phyloP scores from a whole-genome alignment of 1,284 basidiomycete genomes.

The Ustilago sp. region DNA sequence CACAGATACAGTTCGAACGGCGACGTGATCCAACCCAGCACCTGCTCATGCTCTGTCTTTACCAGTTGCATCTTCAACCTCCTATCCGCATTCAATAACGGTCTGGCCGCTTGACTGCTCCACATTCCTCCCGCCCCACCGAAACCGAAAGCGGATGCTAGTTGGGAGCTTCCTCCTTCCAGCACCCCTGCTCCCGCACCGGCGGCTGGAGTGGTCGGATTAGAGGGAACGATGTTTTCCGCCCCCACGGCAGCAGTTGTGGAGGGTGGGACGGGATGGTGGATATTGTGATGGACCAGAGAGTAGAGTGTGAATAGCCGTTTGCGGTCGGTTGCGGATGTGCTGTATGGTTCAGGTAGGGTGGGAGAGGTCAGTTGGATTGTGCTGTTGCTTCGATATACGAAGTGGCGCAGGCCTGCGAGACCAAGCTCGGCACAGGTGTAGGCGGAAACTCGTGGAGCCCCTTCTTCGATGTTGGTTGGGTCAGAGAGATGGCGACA shows the following conservation, averaged over 20 bases:
- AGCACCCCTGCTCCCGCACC: constrained; percentile 67
- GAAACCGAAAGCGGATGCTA: constrained; percentile 75
- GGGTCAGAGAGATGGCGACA: constrained; percentile 37
- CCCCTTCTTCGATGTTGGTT: constrained; percentile 32
- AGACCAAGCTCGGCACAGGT: constrained; percentile 77
- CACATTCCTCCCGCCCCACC: neutral
- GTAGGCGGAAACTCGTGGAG: constrained; percentile 32
- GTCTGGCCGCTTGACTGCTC: neutral
- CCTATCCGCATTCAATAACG: constrained; percentile 21
- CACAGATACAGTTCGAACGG: constrained; percentile 91
- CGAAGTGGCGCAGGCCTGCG: constrained; percentile 89
- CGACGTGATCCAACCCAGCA: constrained; percentile 82
- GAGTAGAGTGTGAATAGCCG: constrained; percentile 64
- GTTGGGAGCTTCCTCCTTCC: constrained; percentile 77
- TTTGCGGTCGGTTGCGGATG: constrained; percentile 75
- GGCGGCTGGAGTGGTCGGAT: constrained; percentile 7
- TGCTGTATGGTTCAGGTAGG: constrained; percentile 85
- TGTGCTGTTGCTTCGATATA: constrained; percentile 87
- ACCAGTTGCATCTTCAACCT: constrained; percentile 73
- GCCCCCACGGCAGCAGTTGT: neutral
- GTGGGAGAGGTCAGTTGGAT: constrained; percentile 87
- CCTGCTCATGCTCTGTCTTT: constrained; percentile 83
- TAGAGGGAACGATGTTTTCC: constrained; percentile 10
- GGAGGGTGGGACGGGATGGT: constrained; percentile 43
- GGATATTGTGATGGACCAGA: constrained; percentile 36